Base-by-base conservation (phyloP, 768 basidiomycete genomes). In the Lepiota brunneoincarnata region DNA sequence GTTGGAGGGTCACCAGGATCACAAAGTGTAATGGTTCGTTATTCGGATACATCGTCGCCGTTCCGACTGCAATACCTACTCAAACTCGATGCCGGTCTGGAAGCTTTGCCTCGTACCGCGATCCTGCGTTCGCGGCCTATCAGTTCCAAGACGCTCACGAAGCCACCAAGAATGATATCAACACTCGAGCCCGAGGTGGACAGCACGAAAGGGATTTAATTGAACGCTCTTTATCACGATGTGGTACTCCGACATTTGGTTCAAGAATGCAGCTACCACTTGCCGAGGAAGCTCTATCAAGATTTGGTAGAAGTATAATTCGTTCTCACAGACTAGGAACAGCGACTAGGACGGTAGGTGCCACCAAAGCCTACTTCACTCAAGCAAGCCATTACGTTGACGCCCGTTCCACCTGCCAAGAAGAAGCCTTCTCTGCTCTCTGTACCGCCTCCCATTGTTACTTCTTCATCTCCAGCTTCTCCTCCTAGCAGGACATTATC, bases 11-110 rank as follows among this genome's bases (percentile, higher is more conserved):
- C 9, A 61, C 50, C 0, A 60, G 41, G 2, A 63, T 74, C 46
- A 76, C 78, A 3, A 75, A 75, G 52, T 77, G 81, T 2, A 75
- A 81, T 35, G 86, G 84, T 9, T 83, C 85, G 1, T 68, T 86
- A 36, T 90, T 91, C 61, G 87, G 84, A 2, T 79, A 89, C 62
- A 80, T 91, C 54, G 74, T 84, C 36, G 89, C 87, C 24, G 76
- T 83, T 15, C 88, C 88, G 5, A 72, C 76, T 1, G 58, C 74
- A 2, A 75, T 89, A 12, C 83, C 85, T 1, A 55, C 62, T 11
- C 62, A 63, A 5, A 48, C 57, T 38, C 55, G 61, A 55, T 49
- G 53, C 23, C 40, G 63, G 11, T 63, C 63, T 11, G 61, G 61
- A 4, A 60, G 59, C 31, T 58, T 61, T 23, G 63, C 66, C 18